A percentile compares a stretch with the other conserved stretches of the same genome.
Evolutionary conservation across 2,329 filamentous ascomycete genomes (phyloP).

Genomic region (Gyromitra esculenta): DNA sequence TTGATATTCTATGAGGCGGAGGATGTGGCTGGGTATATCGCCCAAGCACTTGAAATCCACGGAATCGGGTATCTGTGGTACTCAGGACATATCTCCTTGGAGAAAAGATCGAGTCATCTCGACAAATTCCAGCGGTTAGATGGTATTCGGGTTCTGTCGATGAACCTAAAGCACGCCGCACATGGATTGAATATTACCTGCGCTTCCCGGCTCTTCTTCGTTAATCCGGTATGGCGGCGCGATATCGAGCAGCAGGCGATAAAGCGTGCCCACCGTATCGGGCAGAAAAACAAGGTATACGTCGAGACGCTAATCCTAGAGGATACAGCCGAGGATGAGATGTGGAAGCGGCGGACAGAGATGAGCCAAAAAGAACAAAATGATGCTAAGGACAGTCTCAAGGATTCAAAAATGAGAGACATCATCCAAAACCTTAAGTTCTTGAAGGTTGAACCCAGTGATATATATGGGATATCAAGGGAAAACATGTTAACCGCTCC

Average conservation of each 20-base stretch:
- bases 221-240: conserved; percentile 86
- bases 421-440: conserved; percentile 69
- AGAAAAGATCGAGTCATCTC: conserved; percentile 77
- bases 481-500: conserved; percentile 61
- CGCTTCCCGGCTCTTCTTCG: conserved; percentile 86
- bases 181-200: conserved; percentile 86
- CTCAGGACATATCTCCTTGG: conserved; percentile 66
- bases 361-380: conserved; percentile 35
- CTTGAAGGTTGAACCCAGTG: conserved; percentile 60
- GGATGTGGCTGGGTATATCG: conserved; percentile 85
- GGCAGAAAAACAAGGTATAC: conserved; percentile 78
- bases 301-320: conserved; percentile 87
- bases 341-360: conserved; percentile 73
- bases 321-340: conserved; percentile 84
- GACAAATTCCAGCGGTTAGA: conserved; percentile 77
- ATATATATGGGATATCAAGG: conserved; percentile 55
- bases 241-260: conserved; percentile 89
- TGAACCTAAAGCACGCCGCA: conserved; percentile 90
- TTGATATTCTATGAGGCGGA: conserved; percentile 92
- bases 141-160: conserved; percentile 79
- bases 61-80: conserved; percentile 71
- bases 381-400: conserved; percentile 60
- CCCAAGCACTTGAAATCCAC: conserved; percentile 79
- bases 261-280: conserved; percentile 87
- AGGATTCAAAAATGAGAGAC: conserved; percentile 68